A percentile compares a stretch with the other conserved stretches of the same genome.
phyloP scores from a whole-genome alignment of 2,329 filamentous ascomycete genomes.

The Simplicillium aogashimaense region DNA sequence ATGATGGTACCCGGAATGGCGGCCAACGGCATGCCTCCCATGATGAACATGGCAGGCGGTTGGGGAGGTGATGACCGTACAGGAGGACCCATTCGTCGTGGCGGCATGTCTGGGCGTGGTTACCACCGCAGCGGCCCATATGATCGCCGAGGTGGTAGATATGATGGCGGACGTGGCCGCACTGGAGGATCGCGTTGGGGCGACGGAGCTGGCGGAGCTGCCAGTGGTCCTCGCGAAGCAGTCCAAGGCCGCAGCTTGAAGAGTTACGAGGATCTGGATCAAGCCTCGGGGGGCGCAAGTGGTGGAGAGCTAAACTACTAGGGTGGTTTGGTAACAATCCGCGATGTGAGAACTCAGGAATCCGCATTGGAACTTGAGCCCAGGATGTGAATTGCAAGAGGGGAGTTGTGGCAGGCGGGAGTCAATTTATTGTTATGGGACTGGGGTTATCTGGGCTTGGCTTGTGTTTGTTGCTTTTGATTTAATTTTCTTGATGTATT shows the following conservation, averaged over 20 bases:
- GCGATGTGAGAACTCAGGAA: neutral
- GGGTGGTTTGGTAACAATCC: slow-evolving; percentile 2
- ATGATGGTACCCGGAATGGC: slow-evolving; percentile 44
- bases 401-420: no score
- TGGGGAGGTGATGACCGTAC: slow-evolving; percentile 50
- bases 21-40: slow-evolving; percentile 43
- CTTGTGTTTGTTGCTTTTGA: no score
- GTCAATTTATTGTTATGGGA: no score
- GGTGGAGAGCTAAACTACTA: slow-evolving; percentile 88
- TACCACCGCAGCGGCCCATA: slow-evolving; percentile 63
- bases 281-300: slow-evolving; percentile 56
- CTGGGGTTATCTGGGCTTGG: no score
- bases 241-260: slow-evolving; percentile 88
- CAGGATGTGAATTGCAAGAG: neutral
- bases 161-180: slow-evolving; percentile 41
- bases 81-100: slow-evolving; percentile 59
- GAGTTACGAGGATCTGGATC: slow-evolving; percentile 96
- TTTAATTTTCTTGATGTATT: no score
- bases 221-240: slow-evolving; percentile 79
- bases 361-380: neutral
- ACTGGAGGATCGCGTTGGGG: slow-evolving; percentile 53
- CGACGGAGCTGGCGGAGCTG: slow-evolving; percentile 65
- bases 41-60: slow-evolving; percentile 38
- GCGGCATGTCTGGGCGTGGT: slow-evolving; percentile 43
- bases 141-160: slow-evolving; percentile 54